Evolutionary conservation across 139 green algal species (phyloP).

Genomic region (Nannochloris sp.): DNA sequence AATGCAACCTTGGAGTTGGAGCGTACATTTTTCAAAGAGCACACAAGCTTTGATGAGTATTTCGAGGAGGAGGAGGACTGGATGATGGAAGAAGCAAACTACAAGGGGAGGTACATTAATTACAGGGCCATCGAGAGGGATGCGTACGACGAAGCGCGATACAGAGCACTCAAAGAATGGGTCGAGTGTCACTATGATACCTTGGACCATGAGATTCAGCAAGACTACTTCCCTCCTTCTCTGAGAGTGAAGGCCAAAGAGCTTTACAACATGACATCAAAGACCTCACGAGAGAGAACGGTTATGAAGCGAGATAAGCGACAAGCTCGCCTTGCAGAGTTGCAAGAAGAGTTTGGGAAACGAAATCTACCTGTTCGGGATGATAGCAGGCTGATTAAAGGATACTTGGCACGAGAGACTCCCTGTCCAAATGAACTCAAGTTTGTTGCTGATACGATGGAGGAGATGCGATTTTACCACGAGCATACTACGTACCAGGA

Average conservation of each 20-base stretch:
- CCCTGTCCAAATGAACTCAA: slow-evolving; percentile 1
- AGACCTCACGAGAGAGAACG: not conserved
- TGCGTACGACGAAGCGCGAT: too few species aligned
- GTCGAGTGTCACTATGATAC: too few species aligned
- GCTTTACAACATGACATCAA: too few species aligned
- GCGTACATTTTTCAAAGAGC: not conserved
- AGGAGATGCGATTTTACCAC: slow-evolving; percentile 2
- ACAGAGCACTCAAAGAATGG: too few species aligned
- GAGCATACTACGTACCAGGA: not conserved
- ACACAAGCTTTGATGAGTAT: not conserved
- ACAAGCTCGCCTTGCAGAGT: slow-evolving; percentile 1
- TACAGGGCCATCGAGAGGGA: too few species aligned
- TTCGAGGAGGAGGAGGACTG: not conserved
- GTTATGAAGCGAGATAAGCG: not conserved
- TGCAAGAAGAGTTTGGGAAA: not conserved
- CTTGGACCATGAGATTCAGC: too few species aligned
- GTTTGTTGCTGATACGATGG: not conserved
- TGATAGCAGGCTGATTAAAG: not conserved
- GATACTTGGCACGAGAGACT: not conserved
- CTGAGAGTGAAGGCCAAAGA: too few species aligned
- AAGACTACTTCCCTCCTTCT: too few species aligned
- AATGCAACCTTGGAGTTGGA: not conserved
- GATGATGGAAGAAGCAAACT: too few species aligned
- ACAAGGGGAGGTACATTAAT: too few species aligned
- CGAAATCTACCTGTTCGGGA: not conserved